Percentiles rank a stretch among this genome's conserved stretches.
Conservation (phyloP, 2,329 filamentous ascomycete genomes). For the Fusarium gaditjirri region DNA sequence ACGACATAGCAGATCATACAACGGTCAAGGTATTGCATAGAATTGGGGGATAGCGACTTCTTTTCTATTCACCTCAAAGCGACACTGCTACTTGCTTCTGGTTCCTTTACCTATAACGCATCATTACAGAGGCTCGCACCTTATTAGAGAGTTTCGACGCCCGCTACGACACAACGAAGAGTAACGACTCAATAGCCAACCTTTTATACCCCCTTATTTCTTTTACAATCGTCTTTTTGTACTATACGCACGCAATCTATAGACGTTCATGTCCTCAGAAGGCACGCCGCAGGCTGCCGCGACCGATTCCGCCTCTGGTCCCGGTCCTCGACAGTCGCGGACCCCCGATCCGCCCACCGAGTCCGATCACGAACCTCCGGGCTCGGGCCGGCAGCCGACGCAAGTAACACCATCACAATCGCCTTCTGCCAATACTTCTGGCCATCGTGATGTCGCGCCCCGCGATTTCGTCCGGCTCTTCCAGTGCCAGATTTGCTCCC, state of each 20-base stretch:
- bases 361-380: slow-evolving; percentile 12
- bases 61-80: neutral
- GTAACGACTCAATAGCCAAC: neutral
- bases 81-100: neutral
- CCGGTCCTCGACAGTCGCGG: slow-evolving; percentile 14
- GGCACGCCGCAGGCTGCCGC: slow-evolving; percentile 20
- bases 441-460: slow-evolving; percentile 34
- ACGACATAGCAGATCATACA: slow-evolving; percentile 3
- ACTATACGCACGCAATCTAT: slow-evolving; percentile 2
- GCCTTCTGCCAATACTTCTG: neutral
- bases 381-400: slow-evolving; percentile 12
- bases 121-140: slow-evolving; percentile 31
- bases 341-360: slow-evolving; percentile 9
- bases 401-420: slow-evolving; percentile 15
- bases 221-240: neutral
- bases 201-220: neutral
- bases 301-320: slow-evolving; percentile 25
- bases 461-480: slow-evolving; percentile 70
- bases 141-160: slow-evolving; percentile 41
- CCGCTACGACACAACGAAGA: slow-evolving; percentile 8
- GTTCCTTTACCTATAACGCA: neutral
- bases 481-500: slow-evolving; percentile 80
- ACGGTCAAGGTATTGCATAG: slow-evolving; percentile 5
- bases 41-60: neutral
- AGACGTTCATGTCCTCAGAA: slow-evolving; percentile 38